Base-by-base conservation (phyloP, 495 filamentous ascomycete genomes). In the Penicillium lividum region DNA sequence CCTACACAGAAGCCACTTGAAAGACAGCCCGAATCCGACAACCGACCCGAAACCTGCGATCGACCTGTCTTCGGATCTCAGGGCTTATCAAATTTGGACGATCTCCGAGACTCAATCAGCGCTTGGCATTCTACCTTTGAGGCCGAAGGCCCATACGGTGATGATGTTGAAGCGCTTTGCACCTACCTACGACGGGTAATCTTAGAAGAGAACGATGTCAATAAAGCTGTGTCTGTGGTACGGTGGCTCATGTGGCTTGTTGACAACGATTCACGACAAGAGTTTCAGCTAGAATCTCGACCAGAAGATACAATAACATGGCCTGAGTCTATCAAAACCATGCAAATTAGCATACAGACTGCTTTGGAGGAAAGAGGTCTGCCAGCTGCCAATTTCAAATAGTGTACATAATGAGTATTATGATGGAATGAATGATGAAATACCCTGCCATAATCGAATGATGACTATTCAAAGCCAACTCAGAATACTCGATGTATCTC, bases 221-320 rank as follows among this genome's bases (percentile, higher is more conserved):
- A 81, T 25, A 94, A 94, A 70, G 89, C 84, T 3, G 80, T 84
- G 0, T 82, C 80, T 7, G 72, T 92, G 8, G 78, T 87, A 0
- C 81, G 75, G 60, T 96, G 91, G 91, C 53, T 96, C 30, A 80
- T 68, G 16, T 92, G 87, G 85, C 70, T 92, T 2, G 73, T 94
- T 27, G 82, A 82, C 36, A 83, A 88, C 46, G 28, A 49, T 30
- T 69, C 70, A 5, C 18, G 36, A 6, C 18, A 43, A n/a, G 36
- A 30, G 22, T 6, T 11, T 15, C 22, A 30, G 5, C 9, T 28
- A 16, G 28, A 49, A 8, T 8, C 15, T 43, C 36, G 22, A 5
- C 81, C 29, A 7, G 42, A 55, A n/a, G 53, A 55, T 46, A 42
- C 36, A 22, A 18, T 55, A 5, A 45, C 53, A 4, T 55, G 53